These are phyloP conservation scores for Endothia cerciana DNA, from an alignment of 2,329 filamentous ascomycete genomes.

Conservation along the genomic window DNA sequence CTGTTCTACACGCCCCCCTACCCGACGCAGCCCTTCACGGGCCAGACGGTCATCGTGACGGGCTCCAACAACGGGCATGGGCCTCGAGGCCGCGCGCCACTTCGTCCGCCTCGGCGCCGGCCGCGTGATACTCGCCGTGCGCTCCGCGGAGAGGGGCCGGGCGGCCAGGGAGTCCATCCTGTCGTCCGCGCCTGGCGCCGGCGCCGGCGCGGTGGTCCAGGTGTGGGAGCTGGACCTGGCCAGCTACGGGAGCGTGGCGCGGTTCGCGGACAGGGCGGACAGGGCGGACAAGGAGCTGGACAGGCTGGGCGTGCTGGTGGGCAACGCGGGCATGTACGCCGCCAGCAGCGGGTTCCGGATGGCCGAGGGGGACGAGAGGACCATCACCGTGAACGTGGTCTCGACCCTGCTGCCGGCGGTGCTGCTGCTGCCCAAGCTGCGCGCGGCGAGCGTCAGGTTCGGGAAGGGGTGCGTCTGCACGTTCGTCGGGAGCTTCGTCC, in stretches of 20 bases:
- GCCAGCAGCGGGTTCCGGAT: no score
- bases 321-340: no score
- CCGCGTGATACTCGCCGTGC: slow-evolving; percentile 44
- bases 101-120: slow-evolving; percentile 41
- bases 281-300: slow-evolving; percentile 15
- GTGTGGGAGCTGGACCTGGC: slow-evolving; percentile 27
- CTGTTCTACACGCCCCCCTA: background rate
- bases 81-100: slow-evolving; percentile 37
- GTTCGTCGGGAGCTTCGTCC: slow-evolving; percentile 28
- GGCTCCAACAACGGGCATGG: slow-evolving; percentile 47
- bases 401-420: no score
- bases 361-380: no score
- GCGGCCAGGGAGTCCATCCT: slow-evolving; percentile 43
- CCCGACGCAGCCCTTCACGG: slow-evolving; percentile 20
- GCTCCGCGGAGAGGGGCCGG: slow-evolving; percentile 41
- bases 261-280: slow-evolving; percentile 6
- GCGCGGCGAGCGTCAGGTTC: slow-evolving; percentile 30
- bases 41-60: slow-evolving; percentile 42
- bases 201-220: slow-evolving; percentile 16
- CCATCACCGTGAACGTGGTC: no score
- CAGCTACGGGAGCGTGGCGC: slow-evolving; percentile 17
- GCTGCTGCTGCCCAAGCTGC: slow-evolving; percentile 31
- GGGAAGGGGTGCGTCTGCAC: slow-evolving; percentile 33
- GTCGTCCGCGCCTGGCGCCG: background rate
- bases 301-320: background rate